phyloP scores from a whole-genome alignment of 257 asterid genomes.

The Leptodermis oblonga region DNA sequence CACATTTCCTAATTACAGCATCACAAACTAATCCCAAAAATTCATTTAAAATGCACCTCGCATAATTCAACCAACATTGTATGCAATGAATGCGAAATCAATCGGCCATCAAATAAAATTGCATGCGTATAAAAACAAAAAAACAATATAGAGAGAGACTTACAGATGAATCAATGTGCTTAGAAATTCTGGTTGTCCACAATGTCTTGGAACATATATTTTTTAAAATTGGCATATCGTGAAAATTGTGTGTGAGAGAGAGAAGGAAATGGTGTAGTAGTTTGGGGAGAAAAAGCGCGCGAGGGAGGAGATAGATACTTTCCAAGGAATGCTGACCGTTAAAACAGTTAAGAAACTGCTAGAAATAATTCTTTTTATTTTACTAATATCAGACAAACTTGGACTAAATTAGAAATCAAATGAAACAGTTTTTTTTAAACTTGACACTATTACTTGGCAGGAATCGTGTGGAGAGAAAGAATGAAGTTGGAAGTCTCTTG shows the following conservation, averaged over 20 bases:
- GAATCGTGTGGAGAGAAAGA: no score
- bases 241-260: slow-evolving; percentile 1
- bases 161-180: neutral
- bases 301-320: slow-evolving; percentile 3
- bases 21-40: no score
- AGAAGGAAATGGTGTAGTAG: neutral
- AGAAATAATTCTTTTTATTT: neutral
- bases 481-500: no score
- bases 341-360: slow-evolving; percentile 13
- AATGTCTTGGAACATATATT: neutral
- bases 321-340: slow-evolving; percentile 7
- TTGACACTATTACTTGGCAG: no score
- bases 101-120: neutral
- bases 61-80: neutral
- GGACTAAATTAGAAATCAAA: no score
- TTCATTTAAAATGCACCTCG: neutral
- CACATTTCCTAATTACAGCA: neutral
- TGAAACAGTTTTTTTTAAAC: no score
- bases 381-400: no score
- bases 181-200: neutral
- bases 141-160: neutral
- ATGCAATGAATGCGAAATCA: neutral
- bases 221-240: neutral
- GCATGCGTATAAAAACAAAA: neutral
- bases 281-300: slow-evolving; percentile 17